These are phyloP conservation scores for Aspergillus niger DNA, from an alignment of 2,329 filamentous ascomycete species.

Conservation along the genomic window DNA sequence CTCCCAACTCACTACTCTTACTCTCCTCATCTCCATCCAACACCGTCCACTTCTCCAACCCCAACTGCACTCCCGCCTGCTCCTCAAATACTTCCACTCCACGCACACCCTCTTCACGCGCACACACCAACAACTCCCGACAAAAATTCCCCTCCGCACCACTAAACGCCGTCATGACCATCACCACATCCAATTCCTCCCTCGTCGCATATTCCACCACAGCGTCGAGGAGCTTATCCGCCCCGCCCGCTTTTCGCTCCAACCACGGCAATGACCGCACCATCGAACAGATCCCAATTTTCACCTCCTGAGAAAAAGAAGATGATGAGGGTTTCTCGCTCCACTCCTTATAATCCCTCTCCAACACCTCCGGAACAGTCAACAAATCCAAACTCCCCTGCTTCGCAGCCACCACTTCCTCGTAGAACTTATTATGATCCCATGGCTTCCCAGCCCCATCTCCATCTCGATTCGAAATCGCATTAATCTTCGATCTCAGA, in stretches of 20 bases:
- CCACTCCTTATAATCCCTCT: constrained; percentile 68
- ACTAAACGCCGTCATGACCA: constrained; percentile 62
- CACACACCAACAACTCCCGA: constrained; percentile 55
- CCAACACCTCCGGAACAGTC: constrained; percentile 57
- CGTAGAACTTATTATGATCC: constrained; percentile 54
- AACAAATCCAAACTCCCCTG: constrained; percentile 56
- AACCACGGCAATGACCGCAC: constrained; percentile 60
- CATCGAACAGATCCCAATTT: constrained; percentile 61
- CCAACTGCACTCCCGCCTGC: constrained; percentile 47
- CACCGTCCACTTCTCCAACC: constrained; percentile 36
- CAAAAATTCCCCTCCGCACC: constrained; percentile 44
- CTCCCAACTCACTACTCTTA: constrained; percentile 1
- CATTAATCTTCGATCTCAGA: constrained; percentile 53
- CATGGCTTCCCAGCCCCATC: constrained; percentile 32
- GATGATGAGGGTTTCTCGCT: constrained; percentile 37
- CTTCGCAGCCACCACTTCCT: constrained; percentile 56
- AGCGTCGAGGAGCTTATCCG: constrained; percentile 41
- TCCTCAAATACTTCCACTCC: constrained; percentile 51
- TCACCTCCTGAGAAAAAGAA: constrained; percentile 25
- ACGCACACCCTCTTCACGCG: constrained; percentile 29
- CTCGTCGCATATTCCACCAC: constrained; percentile 50
- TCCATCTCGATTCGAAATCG: not conserved
- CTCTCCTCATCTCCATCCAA: constrained; percentile 28
- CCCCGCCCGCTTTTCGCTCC: constrained; percentile 47
- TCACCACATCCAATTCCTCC: constrained; percentile 54